These are phyloP conservation scores for Rhizoclosmatium globosum DNA, from an alignment of 192 early-diverging fungal genomes.

Conservation along the genomic window DNA sequence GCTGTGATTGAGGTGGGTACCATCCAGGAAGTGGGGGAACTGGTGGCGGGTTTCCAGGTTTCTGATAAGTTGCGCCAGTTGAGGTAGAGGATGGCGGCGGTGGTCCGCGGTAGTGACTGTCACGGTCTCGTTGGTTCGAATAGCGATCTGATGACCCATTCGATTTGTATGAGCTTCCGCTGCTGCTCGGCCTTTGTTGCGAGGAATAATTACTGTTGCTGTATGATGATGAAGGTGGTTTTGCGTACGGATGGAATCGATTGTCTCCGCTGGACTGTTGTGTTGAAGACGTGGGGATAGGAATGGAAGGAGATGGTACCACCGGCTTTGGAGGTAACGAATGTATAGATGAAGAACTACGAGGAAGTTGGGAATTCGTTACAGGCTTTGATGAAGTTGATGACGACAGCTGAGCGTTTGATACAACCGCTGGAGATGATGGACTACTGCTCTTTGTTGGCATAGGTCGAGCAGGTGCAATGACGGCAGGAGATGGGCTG, in stretches of 20 bases:
- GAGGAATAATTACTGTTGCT: neutral
- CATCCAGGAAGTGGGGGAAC: neutral
- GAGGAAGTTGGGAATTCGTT: neutral
- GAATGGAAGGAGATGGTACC: neutral
- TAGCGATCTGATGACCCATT: no score
- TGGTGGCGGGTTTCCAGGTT: conserved; percentile 10
- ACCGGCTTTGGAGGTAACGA: neutral
- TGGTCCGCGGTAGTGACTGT: no score
- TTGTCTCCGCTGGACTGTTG: neutral
- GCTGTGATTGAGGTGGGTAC: no score
- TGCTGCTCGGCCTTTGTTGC: neutral
- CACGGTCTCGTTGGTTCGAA: no score
- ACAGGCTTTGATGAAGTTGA: no score
- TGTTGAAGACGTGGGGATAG: neutral
- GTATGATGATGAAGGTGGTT: neutral
- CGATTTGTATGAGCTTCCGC: no score
- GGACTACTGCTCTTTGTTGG: no score
- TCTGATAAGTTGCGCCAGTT: no score
- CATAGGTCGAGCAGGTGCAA: no score
- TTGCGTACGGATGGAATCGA: neutral
- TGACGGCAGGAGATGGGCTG: conserved; percentile 13
- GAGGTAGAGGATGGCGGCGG: no score
- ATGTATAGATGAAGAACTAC: neutral
- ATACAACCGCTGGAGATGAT: no score
- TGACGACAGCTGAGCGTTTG: no score